A percentile compares a stretch with the other conserved stretches of the same genome.
Evolutionary conservation across 2,329 filamentous ascomycete genomes (phyloP).

Genomic region (Penicillium hesseltinei): DNA sequence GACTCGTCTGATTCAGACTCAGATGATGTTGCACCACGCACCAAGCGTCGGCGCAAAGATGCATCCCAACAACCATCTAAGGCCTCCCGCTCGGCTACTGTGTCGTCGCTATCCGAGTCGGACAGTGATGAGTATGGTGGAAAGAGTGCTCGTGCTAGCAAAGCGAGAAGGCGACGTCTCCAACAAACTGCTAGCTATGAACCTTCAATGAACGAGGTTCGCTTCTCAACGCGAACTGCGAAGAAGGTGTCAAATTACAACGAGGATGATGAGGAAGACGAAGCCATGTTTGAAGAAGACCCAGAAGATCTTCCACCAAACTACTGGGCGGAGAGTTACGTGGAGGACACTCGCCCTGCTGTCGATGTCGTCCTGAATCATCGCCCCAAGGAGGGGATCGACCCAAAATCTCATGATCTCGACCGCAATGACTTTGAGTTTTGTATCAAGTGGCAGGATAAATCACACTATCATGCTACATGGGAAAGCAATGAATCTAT

Average conservation of each 20-base stretch:
- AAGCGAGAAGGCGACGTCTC: constrained; percentile 73
- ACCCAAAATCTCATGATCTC: constrained; percentile 33
- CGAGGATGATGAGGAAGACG: constrained; percentile 61
- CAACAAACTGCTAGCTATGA: constrained; percentile 63
- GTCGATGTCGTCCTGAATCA: constrained; percentile 92
- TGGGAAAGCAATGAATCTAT: constrained; percentile 83
- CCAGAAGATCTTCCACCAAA: constrained; percentile 63
- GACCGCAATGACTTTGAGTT: constrained; percentile 77
- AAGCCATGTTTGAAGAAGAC: constrained; percentile 55
- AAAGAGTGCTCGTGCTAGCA: constrained; percentile 66
- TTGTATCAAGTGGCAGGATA: constrained; percentile 92
- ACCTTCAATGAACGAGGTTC: constrained; percentile 72
- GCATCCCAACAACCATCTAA: constrained; percentile 53
- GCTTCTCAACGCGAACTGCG: constrained; percentile 85
- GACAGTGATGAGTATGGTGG: constrained; percentile 73
- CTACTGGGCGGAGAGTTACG: constrained; percentile 64
- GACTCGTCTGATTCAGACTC: constrained; percentile 68
- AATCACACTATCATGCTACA: constrained; percentile 91
- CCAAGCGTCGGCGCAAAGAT: constrained; percentile 52
- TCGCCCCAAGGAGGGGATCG: constrained; percentile 67
- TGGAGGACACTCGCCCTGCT: constrained; percentile 76
- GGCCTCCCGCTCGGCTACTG: constrained; percentile 47
- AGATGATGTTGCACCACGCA: constrained; percentile 58
- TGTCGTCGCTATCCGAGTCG: constrained; percentile 65
- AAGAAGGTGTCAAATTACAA: constrained; percentile 71